Percentiles rank a stretch among this genome's conserved stretches.
Conservation (phyloP, 352 stramenopile species). For the Pythium graminicola region DNA sequence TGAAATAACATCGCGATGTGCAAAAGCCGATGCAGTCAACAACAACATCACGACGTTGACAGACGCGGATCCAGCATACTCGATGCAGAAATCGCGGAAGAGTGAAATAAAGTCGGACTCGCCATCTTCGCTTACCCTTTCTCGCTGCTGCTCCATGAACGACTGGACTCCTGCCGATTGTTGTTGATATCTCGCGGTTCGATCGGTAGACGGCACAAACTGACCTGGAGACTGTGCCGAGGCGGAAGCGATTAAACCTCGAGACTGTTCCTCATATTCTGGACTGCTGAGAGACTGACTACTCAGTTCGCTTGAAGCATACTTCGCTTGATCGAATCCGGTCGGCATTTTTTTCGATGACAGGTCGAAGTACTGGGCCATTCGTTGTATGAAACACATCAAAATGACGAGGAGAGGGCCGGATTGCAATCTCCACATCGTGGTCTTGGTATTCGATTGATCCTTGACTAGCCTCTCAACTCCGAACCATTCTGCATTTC, state of each 20-base stretch:
- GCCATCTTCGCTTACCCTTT: conserved; percentile 26
- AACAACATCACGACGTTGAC: conserved; percentile 75
- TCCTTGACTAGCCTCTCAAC: conserved; percentile 45
- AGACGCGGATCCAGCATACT: conserved; percentile 66
- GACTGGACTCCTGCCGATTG: neutral
- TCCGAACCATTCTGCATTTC: conserved; percentile 22
- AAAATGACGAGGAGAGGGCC: conserved; percentile 63
- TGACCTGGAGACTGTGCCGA: neutral
- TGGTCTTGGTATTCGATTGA: conserved; percentile 13
- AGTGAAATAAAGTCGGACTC: conserved; percentile 58
- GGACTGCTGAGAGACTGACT: conserved; percentile 3
- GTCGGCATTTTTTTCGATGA: conserved; percentile 1
- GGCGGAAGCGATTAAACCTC: neutral
- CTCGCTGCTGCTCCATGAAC: conserved; percentile 11
- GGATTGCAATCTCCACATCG: conserved; percentile 46
- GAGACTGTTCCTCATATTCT: neutral
- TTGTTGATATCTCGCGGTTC: neutral
- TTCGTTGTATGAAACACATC: conserved; percentile 64
- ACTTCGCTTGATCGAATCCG: neutral
- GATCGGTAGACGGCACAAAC: too few species aligned
- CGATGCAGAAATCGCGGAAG: conserved; percentile 55
- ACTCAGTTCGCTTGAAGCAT: conserved; percentile 10
- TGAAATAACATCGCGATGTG: conserved; percentile 70
- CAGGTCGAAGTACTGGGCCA: conserved; percentile 61
- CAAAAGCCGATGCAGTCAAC: conserved; percentile 72